Base-by-base conservation (phyloP, 2,329 filamentous ascomycete genomes). In the Amauroascus niger region DNA sequence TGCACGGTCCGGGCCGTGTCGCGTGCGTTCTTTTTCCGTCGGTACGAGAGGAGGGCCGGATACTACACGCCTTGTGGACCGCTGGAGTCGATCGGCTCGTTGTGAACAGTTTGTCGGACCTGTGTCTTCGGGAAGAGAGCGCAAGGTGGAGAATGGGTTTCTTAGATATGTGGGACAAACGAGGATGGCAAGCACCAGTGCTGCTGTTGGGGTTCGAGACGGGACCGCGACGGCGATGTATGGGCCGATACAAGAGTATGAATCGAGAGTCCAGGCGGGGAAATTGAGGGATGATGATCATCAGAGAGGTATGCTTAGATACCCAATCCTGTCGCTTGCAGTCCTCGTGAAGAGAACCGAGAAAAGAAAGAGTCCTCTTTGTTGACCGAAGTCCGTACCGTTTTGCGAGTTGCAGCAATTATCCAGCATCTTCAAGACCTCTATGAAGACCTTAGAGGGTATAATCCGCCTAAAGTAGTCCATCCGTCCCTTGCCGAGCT, bases 381-480 rank as follows among this genome's bases (percentile, higher is more conserved):
- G 32, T 46, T 46, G 18, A 46, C 58, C 14, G 11, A 14, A 48
- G 30, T 54, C 54, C 22, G 39, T 49, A 6, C 39, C 39, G 26
- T n/a, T 30, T 52, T 40, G 48, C 52, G 37, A 33, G 54, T 61
- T 52, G 50, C 57, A 90, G 88, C 83, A 40, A 91, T 98, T 61
- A 90, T 98, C 62, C 81, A 93, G 66, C 87, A 81, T 63, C 77
- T 98, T 5, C 88, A 98, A 71, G 83, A 90, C 65, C 81, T 98
- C 11, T 87, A 96, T 70, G 82, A 94, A 56, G 87, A 88, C 64
- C 78, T 98, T 41, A 74, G 78, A 57, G 70, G 77, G 52, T 98
- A 97, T 71, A 68, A 76, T 1, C 82, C 89, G 14, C 86, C 83
- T 0, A 76, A 80, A 8, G 86, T 96, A 32, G 71, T 86, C 32